Evolutionary conservation across 2,329 filamentous ascomycete species (phyloP), one percentile per base, ranked within the genome.

Genomic region (Fusarium sp.): DNA sequence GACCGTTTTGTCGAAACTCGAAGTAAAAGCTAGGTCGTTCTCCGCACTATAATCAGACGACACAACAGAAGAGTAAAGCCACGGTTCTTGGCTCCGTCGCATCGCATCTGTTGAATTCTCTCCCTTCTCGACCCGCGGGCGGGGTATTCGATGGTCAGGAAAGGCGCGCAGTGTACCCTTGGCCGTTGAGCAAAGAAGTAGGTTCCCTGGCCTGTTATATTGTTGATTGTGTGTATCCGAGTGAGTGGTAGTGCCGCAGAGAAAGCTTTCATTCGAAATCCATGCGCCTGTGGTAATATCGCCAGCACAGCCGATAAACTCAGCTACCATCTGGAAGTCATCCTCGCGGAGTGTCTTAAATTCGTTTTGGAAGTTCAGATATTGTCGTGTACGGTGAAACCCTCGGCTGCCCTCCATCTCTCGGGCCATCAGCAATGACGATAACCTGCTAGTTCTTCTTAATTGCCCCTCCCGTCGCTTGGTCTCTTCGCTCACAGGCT

Each of bases 151-250:
- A 68, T 90, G 88, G 41, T 89, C 83, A 0, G 86, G 77, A 69
- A 85, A 85, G 0, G 86, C 84, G 7, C 75, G 80, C 3, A 90
- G 73, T 0, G 78, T 82, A 1, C 83, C 81, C 2, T 73, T 70
- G 1, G 61, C 68, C 1, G 81, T 78, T 0, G 85, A 88, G 8
- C 85, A 88, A 2, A 90, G 75, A 2, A 87, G 77, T 11, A 90
- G 75, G 68, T 90, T 90, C 1, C 88, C 88, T 0, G 85, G 83
- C 67, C 87, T 89, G 68, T 90, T 90, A 71, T 90, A 90, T 64
- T 90, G 87, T 71, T 89, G 87, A 58, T 90, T 90, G 41, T 88
- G 85, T 0, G 80, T 77, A 68, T 90, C 88, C 1, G 87, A 89
- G 75, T 90, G 88, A 1, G 85, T 84, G 0, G 87, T 88, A 0